Evolutionary conservation across 129 eudicot species (phyloP).

Genomic region (Chrysanthemum seticuspe): DNA sequence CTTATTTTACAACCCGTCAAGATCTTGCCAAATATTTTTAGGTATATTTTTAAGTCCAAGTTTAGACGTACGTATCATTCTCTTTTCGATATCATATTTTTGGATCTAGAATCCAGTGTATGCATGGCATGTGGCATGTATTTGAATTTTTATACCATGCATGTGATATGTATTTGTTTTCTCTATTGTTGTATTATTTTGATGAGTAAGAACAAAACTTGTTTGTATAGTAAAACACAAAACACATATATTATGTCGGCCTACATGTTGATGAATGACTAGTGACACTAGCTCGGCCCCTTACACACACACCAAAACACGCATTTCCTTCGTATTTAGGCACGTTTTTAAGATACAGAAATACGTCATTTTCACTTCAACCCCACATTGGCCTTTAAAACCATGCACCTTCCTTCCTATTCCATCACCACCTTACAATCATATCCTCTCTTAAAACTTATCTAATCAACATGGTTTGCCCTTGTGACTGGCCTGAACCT

Average conservation of each 20-base stretch:
- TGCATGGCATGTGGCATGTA: too few relatives aligned
- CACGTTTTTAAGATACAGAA: constrained; percentile 36
- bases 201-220: too few relatives aligned
- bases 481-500: constrained; percentile 80
- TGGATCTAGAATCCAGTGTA: too few relatives aligned
- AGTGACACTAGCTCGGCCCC: neutral
- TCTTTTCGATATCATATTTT: too few relatives aligned
- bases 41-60: too few relatives aligned
- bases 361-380: constrained; percentile 35
- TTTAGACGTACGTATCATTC: too few relatives aligned
- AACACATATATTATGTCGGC: constrained; percentile 14
- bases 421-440: neutral
- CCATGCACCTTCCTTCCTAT: neutral
- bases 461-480: constrained; percentile 31
- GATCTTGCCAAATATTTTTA: too few relatives aligned
- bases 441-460: neutral
- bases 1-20: too few relatives aligned
- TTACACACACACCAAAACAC: constrained; percentile 3
- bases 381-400: constrained; percentile 1
- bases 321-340: constrained; percentile 10
- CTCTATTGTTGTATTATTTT: too few relatives aligned
- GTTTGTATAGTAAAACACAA: too few relatives aligned
- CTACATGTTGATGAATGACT: neutral
- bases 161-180: too few relatives aligned
- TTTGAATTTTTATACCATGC: too few relatives aligned